These are phyloP conservation scores for Penicillium cataractarum DNA, from an alignment of 495 filamentous ascomycete species.

Conservation along the genomic window DNA sequence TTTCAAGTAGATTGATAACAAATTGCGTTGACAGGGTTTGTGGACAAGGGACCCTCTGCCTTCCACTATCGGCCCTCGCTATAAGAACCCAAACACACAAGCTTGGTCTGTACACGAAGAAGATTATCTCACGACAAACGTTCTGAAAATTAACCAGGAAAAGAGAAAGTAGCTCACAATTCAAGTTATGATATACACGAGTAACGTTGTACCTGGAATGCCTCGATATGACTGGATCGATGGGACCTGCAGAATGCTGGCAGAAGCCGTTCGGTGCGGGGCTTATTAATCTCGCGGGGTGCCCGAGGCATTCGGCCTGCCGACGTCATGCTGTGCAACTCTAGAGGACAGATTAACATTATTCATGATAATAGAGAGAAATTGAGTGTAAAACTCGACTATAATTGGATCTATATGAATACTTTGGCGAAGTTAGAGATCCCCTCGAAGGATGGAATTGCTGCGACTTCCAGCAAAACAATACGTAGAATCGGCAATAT, in stretches of 20 bases:
- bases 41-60: neutral
- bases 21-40: neutral
- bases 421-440: neutral
- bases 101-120: neutral
- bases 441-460: too few relatives aligned
- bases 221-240: neutral
- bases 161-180: neutral
- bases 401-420: neutral
- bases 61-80: neutral
- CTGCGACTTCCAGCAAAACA: too few relatives aligned
- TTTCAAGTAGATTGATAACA: too few relatives aligned
- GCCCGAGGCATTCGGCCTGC: neutral
- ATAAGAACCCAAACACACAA: neutral
- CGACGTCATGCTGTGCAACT: conserved; percentile 17
- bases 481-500: too few relatives aligned
- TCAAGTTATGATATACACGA: neutral
- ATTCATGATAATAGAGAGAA: neutral
- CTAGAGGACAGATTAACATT: neutral
- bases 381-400: neutral
- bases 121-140: neutral
- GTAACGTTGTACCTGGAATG: neutral
- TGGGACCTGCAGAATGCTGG: conserved; percentile 1
- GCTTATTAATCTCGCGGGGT: conserved; percentile 26
- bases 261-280: conserved; percentile 14
- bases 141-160: neutral